Base-by-base conservation (phyloP, 2,329 filamentous ascomycete genomes). In the Saccharata proteae region DNA sequence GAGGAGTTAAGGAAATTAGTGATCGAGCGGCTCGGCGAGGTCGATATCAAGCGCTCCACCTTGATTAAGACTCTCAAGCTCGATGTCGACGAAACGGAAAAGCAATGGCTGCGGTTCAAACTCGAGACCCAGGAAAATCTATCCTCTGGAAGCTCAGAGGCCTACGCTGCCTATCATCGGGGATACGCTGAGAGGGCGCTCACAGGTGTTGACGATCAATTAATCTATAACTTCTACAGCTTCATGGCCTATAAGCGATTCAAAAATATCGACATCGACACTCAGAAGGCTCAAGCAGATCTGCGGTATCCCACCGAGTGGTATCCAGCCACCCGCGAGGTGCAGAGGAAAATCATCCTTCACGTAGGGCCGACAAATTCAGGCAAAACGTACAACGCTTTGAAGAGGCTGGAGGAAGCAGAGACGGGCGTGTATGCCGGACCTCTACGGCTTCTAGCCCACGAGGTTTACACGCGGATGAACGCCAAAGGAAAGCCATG, bases 321-420 rank as follows among this genome's bases (percentile, higher is more conserved):
- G 88, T 96, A 79, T 49, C 84, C 88, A 1, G 75, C 72, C 4
- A 90, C 90, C 2, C 71, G 92, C 36, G 67, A 73, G 26, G 65
- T 90, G 44, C 81, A 86, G 47, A 70, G 90, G 26, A 88, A 74
- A 0, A 70, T 98, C 23, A 84, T 96, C 59, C 64, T 98, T 13
- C 90, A 98, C 46, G 85, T 98, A 29, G 90, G 90, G 0, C 90
- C 90, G 2, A 98, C 90, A 2, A 98, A 98, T 55, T 96, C 90
- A 1, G 90, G 90, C 35, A 98, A 98, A 64, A 98, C 92, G 0
- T 98, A 96, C 51, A 80, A 85, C 50, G 92, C 90, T 1, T 61
- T 98, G 40, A 78, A 93, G 57, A 75, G 80, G 9, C 67, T 98
- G 8, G 83, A 94, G 51, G 65, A 72, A 29, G 77, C 79, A 3